Percentiles rank a stretch among this genome's conserved stretches.
Conservation (phyloP, 2,329 filamentous ascomycete species). For the Trichoderma koningiopsis region DNA sequence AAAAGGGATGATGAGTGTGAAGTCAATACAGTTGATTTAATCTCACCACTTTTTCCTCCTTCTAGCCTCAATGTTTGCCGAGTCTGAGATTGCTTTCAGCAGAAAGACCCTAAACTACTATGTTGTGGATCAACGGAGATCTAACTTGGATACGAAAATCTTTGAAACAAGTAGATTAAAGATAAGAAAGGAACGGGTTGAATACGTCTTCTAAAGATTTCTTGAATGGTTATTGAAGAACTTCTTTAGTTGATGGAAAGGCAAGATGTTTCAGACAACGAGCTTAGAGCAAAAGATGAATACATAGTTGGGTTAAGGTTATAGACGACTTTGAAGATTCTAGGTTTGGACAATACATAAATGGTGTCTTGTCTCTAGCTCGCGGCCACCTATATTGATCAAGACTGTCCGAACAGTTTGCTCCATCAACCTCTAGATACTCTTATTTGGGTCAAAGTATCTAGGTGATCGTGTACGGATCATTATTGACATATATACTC, state of each 20-base stretch:
- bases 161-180: neutral
- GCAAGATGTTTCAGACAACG: neutral
- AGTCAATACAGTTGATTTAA: neutral
- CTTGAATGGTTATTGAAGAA: neutral
- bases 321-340: neutral
- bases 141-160: fast-evolving
- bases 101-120: neutral
- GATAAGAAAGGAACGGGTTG: neutral
- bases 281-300: neutral
- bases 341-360: neutral
- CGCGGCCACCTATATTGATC: neutral
- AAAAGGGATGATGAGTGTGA: too few species aligned
- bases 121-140: neutral
- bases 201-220: neutral
- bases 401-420: too few species aligned
- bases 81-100: neutral
- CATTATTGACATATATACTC: too few species aligned
- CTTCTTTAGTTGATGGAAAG: neutral
- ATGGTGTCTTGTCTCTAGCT: neutral
- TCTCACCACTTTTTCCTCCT: too few species aligned
- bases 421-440: too few species aligned
- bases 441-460: too few species aligned
- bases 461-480: neutral
- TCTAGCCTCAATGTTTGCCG: neutral
- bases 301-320: neutral